Conservation (phyloP, 495 filamentous ascomycete species). For the Chaetomium cochliodes region DNA sequence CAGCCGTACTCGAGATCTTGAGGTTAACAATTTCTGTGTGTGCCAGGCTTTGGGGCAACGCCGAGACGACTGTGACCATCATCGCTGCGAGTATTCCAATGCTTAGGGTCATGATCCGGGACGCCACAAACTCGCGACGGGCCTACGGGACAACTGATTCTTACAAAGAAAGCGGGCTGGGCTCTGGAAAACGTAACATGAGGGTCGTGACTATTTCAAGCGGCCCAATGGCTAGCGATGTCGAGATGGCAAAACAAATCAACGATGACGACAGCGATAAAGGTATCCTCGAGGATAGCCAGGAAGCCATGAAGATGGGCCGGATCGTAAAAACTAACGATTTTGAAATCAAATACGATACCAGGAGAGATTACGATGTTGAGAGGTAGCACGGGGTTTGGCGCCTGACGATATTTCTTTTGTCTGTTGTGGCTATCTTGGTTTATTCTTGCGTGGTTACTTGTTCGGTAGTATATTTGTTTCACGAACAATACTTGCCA, state of each 20-base stretch:
- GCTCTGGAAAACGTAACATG: conserved; percentile 8
- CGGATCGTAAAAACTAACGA: conserved; percentile 20
- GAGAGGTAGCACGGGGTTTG: too few species aligned
- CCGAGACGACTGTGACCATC: conserved; percentile 2
- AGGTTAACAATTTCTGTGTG: neutral
- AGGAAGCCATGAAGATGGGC: neutral
- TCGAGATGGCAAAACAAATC: neutral
- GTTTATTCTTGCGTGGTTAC: too few species aligned
- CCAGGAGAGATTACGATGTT: neutral
- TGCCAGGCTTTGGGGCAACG: conserved; percentile 1
- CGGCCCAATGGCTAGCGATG: neutral
- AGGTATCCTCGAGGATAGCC: neutral
- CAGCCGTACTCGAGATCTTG: too few species aligned
- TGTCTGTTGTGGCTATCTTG: too few species aligned
- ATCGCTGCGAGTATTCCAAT: conserved; percentile 12
- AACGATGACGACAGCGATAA: conserved; percentile 11
- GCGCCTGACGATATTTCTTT: too few species aligned
- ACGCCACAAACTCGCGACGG: neutral
- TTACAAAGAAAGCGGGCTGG: neutral
- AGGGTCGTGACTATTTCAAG: conserved; percentile 10
- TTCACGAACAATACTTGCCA: too few species aligned
- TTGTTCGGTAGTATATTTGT: too few species aligned
- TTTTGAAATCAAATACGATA: conserved; percentile 10
- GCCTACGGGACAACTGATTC: neutral
- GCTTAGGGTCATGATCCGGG: conserved; percentile 6